phyloP scores from a whole-genome alignment of 1,284 basidiomycete genomes.

The Leccinum pallidistipes region DNA sequence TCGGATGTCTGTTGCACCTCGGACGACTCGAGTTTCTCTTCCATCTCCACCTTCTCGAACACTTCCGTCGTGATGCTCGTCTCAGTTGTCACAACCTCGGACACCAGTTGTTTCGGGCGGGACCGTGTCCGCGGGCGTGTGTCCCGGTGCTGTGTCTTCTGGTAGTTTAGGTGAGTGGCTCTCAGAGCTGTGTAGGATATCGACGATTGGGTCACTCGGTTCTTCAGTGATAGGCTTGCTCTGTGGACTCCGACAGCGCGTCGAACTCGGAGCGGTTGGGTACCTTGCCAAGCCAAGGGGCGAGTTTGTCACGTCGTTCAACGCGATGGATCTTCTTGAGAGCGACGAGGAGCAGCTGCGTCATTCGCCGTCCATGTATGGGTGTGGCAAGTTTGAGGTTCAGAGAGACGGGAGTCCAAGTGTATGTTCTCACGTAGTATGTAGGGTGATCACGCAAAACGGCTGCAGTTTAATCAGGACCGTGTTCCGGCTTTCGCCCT shows the following conservation, averaged over 20 bases:
- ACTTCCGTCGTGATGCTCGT: neutral
- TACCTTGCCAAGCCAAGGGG: constrained; percentile 65
- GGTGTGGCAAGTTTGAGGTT: constrained; percentile 51
- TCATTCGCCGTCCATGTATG: constrained; percentile 50
- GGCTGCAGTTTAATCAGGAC: constrained; percentile 47
- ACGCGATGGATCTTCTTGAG: constrained; percentile 47
- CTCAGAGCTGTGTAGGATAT: constrained; percentile 7
- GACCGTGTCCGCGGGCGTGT: constrained; percentile 31
- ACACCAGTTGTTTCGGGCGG: constrained; percentile 22
- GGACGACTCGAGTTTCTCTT: neutral
- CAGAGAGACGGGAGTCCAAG: constrained; percentile 41
- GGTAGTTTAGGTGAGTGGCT: constrained; percentile 51
- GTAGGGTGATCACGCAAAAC: constrained; percentile 46
- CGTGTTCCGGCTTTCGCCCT: constrained; percentile 64
- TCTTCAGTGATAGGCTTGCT: constrained; percentile 58
- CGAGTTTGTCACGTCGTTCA: constrained; percentile 66
- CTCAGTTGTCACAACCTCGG: neutral
- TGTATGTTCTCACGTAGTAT: constrained; percentile 11
- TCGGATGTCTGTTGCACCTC: neutral
- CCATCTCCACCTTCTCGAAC: no score
- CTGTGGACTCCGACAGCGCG: constrained; percentile 63
- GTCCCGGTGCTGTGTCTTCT: constrained; percentile 45
- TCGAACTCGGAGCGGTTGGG: constrained; percentile 69
- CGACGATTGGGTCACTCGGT: neutral
- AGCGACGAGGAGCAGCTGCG: constrained; percentile 32